Evolutionary conservation across 129 eudicot species (phyloP).

Genomic region (Daucus carota): DNA sequence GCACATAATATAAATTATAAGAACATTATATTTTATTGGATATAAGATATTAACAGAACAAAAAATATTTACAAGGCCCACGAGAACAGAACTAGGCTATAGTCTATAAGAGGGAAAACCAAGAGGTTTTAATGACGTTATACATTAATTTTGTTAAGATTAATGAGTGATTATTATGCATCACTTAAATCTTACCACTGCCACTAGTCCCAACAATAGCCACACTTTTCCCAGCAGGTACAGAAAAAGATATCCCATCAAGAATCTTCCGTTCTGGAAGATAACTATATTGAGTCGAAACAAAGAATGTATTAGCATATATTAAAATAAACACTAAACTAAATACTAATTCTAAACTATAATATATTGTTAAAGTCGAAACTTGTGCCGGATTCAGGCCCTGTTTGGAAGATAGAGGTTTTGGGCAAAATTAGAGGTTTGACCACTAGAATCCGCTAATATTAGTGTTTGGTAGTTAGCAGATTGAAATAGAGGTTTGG

Average conservation of each 20-base stretch:
- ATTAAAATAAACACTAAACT: not conserved
- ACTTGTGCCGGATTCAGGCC: too few species aligned
- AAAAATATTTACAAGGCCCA: not conserved
- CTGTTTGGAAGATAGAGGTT: too few species aligned
- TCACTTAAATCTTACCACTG: conserved; percentile 58
- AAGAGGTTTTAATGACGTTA: not conserved
- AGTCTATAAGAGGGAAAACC: not conserved
- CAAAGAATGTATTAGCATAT: not conserved
- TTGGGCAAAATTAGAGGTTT: too few species aligned
- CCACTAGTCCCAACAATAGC: conserved; percentile 99
- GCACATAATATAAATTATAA: conserved; percentile 19
- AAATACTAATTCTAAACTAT: not conserved
- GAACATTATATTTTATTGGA: not conserved
- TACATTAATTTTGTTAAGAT: not conserved
- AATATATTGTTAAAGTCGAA: too few species aligned
- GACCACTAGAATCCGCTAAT: too few species aligned
- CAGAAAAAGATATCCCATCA: conserved; percentile 92
- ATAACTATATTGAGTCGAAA: conserved; percentile 43
- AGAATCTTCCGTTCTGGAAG: conserved; percentile 89
- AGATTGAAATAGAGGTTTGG: too few species aligned
- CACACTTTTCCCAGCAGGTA: conserved; percentile 94
- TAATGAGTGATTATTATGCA: not conserved
- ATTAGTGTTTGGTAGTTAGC: too few species aligned
- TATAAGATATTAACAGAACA: not conserved
- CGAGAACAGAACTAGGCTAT: not conserved